Evolutionary conservation across 305 asterid genomes (phyloP).

Genomic region (Withania somnifera): DNA sequence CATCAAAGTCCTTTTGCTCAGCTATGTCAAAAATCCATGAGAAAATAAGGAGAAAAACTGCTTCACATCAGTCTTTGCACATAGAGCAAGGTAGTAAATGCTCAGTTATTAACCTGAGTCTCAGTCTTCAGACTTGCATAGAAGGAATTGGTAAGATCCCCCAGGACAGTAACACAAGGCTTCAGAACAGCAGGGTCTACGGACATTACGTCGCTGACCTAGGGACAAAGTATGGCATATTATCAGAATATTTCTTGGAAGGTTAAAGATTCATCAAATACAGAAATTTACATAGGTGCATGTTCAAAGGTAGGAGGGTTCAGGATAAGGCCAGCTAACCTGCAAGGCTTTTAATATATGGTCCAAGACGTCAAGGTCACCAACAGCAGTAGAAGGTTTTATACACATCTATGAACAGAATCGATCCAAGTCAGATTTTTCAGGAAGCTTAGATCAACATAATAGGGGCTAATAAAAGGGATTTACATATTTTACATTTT

Average conservation of each 20-base stretch:
- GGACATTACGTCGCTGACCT: constrained; percentile 34
- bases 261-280: neutral
- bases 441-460: neutral
- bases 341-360: constrained; percentile 47
- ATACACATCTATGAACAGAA: constrained; percentile 41
- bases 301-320: neutral
- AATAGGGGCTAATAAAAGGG: neutral
- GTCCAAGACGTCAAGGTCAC: constrained; percentile 24
- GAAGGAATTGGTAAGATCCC: constrained; percentile 49
- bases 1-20: neutral
- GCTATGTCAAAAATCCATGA: neutral
- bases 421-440: neutral
- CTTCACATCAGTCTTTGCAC: neutral
- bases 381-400: constrained; percentile 23
- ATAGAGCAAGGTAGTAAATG: neutral
- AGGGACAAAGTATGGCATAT: constrained; percentile 7
- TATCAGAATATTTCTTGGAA: neutral
- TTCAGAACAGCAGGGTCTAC: constrained; percentile 45
- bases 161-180: constrained; percentile 64
- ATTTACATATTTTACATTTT: neutral
- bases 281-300: neutral
- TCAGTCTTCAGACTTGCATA: constrained; percentile 47
- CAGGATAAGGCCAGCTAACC: constrained; percentile 32
- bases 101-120: constrained; percentile 48
- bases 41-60: neutral